Base-by-base conservation (phyloP, 495 filamentous ascomycete genomes). In the Tuber magnatum region DNA sequence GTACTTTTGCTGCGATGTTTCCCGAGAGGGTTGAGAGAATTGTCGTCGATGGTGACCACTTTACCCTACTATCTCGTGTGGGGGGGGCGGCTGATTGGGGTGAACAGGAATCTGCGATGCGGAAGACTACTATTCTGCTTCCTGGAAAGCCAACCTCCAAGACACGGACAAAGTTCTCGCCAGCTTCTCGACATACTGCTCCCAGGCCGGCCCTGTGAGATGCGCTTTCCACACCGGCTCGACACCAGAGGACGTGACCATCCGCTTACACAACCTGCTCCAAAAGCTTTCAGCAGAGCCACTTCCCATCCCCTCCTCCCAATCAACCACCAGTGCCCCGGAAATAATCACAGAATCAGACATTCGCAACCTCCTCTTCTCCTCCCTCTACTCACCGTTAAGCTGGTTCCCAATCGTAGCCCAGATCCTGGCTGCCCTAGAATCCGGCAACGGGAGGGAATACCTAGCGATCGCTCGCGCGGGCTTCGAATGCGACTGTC, bases 311-410 rank as follows among this genome's bases (percentile, higher is more conserved):
- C 76, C 82, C 24, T 78, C 82, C 20, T 73, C 75, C 2, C 69
- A 78, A 28, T 69, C 71, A 4, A 75, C 76, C 44, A 42, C 71
- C 10, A 12, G 46, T 8, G 80, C 80, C 24, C 81, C 84, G 2
- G 79, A 82, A 46, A 83, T 85, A 43, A 83, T 82, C 35, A 80
- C 81, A 12, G 72, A 85, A 78, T 85, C 85, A 24, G 82, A 83
- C 44, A 74, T 87, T 38, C 83, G 83, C 18, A 81, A 79, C 22
- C 76, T 87, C 43, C 82, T 90, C 18, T 86, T 88, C 43, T 76
- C 75, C 1, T 75, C 84, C 8, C 80, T 91, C 18, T 93, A 93
- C 76, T 83, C 86, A 43, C 92, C 92, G 0, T 78, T 91, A n/a
- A 69, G 81, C 32, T 83, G 84, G 48, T 93, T 92, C 81, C 86